Conservation (phyloP, 345 rosid species). For the Gossypium raimondii region DNA sequence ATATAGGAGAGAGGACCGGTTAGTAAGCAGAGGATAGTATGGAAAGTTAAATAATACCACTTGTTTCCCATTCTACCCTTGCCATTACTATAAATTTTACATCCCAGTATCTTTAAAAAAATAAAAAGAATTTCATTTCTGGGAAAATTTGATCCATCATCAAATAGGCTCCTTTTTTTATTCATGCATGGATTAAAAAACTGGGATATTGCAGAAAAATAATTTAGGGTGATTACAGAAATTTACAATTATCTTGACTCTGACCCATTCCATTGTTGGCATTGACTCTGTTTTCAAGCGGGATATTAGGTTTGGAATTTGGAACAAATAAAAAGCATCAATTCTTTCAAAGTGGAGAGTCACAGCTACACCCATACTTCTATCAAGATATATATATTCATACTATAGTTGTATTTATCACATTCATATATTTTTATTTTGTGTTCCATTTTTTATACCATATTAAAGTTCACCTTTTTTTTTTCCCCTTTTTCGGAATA, state of each 20-base stretch:
- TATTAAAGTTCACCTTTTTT: too few species aligned
- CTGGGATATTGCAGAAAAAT: too few species aligned
- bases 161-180: too few species aligned
- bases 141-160: background rate
- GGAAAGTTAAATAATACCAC: background rate
- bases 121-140: background rate
- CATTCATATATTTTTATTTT: too few species aligned
- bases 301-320: background rate
- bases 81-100: background rate
- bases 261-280: background rate
- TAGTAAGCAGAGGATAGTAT: background rate
- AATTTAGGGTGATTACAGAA: background rate
- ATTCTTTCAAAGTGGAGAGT: background rate
- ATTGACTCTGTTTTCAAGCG: background rate
- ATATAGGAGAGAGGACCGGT: background rate
- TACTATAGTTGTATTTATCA: too few species aligned
- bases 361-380: background rate
- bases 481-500: too few species aligned
- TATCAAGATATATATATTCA: too few species aligned
- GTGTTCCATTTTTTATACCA: too few species aligned
- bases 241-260: background rate
- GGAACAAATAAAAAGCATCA: background rate
- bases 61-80: conserved; percentile 6
- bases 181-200: too few species aligned
- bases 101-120: background rate